Base-by-base conservation (phyloP, 2,329 filamentous ascomycete genomes). In the Purpureocillium takamizusanense region DNA sequence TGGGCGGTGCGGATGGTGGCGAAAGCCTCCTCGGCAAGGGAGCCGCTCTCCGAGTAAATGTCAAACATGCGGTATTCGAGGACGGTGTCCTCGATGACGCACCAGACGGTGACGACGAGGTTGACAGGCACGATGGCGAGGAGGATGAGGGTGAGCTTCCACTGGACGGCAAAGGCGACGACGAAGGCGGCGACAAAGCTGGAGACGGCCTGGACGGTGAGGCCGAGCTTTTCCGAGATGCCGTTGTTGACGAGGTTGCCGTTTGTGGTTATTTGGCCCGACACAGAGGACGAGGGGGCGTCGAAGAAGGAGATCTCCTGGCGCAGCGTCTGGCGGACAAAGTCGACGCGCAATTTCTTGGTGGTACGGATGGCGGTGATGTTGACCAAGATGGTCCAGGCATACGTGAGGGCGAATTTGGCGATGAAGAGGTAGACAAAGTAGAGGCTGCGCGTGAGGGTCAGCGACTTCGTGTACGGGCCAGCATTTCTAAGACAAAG, bases 291-390 rank as follows among this genome's bases (percentile, higher is more conserved):
- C 5, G 59, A 59, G 3, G 59, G 54, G 14, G 57, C 53, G 48
- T 79, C 75, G 42, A 76, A 78, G 47, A 70, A 74, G 44, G 65
- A 63, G 3, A 78, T 63, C 38, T 77, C 72, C 46, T 78, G 71
- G 2, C 72, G 55, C 2, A 65, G 53, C 1, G 55, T 57, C 16
- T 55, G 53, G n/a, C 52, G 50, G 2, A 66, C 52, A 42, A 63
- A 64, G 43, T 60, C 55, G 38, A 62, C 52, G 14, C 62, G 60
- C 3, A 66, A 50, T 17, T 46, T 39, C 39, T 56, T 62, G 35
- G 57, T 62, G 1, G 57, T 56, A 23, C 59, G 53, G 38, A 63
- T 59, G n/a, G 60, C 59, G 6, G 56, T 54, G 27, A 57, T 47
- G n/a, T 57, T 63, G 36, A 65, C 45, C 23, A 64, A 51, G 27